These are phyloP conservation scores for Metschnikowia orientalis DNA, from an alignment of 805 yeast species.

Conservation along the genomic window DNA sequence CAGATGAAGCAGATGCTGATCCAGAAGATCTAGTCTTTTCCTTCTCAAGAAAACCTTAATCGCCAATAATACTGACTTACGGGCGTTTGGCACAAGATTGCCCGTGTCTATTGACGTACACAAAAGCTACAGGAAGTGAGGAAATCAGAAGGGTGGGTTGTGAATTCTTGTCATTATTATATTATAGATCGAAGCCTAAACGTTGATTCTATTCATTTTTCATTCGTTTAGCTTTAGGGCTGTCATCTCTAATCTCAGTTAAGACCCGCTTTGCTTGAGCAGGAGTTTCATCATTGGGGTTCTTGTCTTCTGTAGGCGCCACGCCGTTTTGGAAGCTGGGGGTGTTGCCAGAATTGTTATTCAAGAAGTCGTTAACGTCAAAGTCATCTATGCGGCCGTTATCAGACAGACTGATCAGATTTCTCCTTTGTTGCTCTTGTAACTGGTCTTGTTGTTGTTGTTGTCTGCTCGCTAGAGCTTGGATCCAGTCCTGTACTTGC, in stretches of 20 bases:
- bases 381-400: conserved; percentile 23
- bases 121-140: too few species aligned
- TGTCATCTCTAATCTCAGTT: conserved; percentile 14
- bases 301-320: too few species aligned
- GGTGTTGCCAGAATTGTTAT: conserved; percentile 9
- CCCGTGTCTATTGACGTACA: too few species aligned
- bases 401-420: conserved; percentile 7
- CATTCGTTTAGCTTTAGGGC: conserved; percentile 1
- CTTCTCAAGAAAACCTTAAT: too few species aligned
- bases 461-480: conserved; percentile 20
- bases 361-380: conserved; percentile 31
- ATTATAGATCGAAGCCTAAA: too few species aligned
- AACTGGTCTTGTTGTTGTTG: conserved; percentile 19
- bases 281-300: neutral
- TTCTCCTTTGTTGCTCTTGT: conserved; percentile 14
- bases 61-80: too few species aligned
- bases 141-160: too few species aligned
- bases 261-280: conserved; percentile 6
- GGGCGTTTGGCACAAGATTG: too few species aligned
- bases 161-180: too few species aligned
- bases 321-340: too few species aligned
- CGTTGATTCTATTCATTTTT: neutral
- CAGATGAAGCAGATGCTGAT: too few species aligned
- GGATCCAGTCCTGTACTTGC: conserved; percentile 57
- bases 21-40: too few species aligned